Evolutionary conservation across 306 rosid species (phyloP).

Genomic region (Sindora glabra): DNA sequence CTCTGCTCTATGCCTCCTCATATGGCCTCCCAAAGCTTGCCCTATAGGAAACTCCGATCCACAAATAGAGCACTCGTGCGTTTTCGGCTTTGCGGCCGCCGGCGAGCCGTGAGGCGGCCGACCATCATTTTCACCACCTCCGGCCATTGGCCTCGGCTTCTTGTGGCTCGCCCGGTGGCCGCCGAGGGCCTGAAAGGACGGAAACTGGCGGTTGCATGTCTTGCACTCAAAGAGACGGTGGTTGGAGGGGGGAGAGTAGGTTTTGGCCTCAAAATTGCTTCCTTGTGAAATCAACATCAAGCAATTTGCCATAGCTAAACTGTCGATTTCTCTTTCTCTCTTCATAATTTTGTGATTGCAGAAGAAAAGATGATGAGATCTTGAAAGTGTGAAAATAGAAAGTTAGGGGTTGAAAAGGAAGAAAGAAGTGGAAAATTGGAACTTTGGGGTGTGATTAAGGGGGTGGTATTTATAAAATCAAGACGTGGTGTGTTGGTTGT

Average conservation of each 20-base stretch:
- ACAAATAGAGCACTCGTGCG: constrained; percentile 83
- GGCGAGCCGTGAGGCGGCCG: constrained; percentile 34
- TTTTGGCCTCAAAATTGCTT: constrained; percentile 12
- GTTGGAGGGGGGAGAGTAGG: constrained; percentile 10
- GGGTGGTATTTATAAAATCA: constrained; percentile 30
- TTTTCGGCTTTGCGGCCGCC: constrained; percentile 63
- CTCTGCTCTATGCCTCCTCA: constrained; percentile 79
- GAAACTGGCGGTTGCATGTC: constrained; percentile 76
- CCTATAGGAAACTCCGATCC: constrained; percentile 89
- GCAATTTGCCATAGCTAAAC: constrained; percentile 66
- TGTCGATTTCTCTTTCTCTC: constrained; percentile 65
- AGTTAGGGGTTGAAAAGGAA: neutral
- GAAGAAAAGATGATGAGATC: neutral
- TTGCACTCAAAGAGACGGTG: constrained; percentile 83
- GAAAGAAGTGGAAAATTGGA: constrained; percentile 15
- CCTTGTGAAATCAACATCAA: constrained; percentile 79
- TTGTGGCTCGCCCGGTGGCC: constrained; percentile 98
- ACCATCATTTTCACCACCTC: constrained; percentile 19
- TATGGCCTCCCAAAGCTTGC: constrained; percentile 94
- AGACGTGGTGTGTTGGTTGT: constrained; percentile 1
- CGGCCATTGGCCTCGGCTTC: constrained; percentile 50
- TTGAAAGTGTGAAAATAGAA: constrained; percentile 1
- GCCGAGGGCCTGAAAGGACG: constrained; percentile 92
- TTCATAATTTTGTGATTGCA: too few species aligned
- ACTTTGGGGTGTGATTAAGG: constrained; percentile 15